phyloP scores from a whole-genome alignment of 768 basidiomycete genomes.

The Boletus pseudopeckii region DNA sequence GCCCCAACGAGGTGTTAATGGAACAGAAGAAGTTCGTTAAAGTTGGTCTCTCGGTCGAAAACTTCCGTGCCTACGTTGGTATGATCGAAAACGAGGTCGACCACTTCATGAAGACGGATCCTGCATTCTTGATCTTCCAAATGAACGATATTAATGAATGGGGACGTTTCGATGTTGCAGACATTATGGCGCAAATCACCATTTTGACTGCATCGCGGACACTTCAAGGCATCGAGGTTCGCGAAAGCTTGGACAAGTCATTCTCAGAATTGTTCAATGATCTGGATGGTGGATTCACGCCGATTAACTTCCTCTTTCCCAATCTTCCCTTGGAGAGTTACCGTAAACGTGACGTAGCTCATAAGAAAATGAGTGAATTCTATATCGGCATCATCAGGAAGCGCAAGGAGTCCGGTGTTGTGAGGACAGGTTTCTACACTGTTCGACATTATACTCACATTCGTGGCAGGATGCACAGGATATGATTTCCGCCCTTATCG shows the following conservation, averaged over 20 bases:
- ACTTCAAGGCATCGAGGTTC: conserved; percentile 90
- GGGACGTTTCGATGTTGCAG: conserved; percentile 72
- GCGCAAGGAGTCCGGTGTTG: conserved; percentile 51
- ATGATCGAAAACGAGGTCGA: conserved; percentile 78
- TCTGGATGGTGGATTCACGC: conserved; percentile 94
- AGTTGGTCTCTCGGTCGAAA: conserved; percentile 88
- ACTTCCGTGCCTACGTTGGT: conserved; percentile 79
- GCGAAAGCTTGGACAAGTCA: conserved; percentile 68
- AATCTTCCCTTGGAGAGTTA: conserved; percentile 90
- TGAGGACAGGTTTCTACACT: conserved; percentile 18
- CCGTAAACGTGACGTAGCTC: conserved; percentile 82
- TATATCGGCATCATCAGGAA: conserved; percentile 84
- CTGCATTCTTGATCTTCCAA: conserved; percentile 59
- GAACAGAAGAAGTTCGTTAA: conserved; percentile 99
- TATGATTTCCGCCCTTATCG: conserved; percentile 86
- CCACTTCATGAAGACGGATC: conserved; percentile 65
- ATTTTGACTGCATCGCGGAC: conserved; percentile 94
- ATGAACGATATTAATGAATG: conserved; percentile 68
- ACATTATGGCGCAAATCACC: conserved; percentile 80
- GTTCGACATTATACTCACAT: background rate
- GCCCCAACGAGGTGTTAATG: conserved; percentile 95
- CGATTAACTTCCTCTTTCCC: conserved; percentile 93
- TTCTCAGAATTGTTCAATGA: conserved; percentile 85
- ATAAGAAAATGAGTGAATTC: conserved; percentile 90
- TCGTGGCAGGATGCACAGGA: conserved; percentile 67